phyloP scores from a whole-genome alignment of 441 rosid genomes.

The Arabidopsis lyrata region DNA sequence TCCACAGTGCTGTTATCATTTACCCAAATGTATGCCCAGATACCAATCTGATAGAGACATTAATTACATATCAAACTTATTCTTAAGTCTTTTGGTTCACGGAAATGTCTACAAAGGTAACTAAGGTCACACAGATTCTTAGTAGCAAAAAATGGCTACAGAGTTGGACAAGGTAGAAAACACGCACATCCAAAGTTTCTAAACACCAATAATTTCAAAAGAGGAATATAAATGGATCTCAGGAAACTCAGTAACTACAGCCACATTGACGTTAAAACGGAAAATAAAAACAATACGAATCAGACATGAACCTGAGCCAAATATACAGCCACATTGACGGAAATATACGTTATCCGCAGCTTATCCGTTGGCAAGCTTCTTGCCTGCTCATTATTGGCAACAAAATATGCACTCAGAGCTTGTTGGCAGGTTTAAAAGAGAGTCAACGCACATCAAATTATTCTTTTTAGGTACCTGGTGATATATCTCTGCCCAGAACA shows the following conservation, averaged over 20 bases:
- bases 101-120: background rate
- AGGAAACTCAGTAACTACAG: background rate
- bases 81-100: slow-evolving; percentile 7
- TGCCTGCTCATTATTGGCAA: slow-evolving; percentile 52
- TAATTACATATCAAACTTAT: slow-evolving; percentile 36
- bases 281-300: background rate
- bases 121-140: slow-evolving; percentile 17
- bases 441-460: background rate
- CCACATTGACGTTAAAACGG: no score
- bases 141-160: slow-evolving; percentile 6
- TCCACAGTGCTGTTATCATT: slow-evolving; percentile 62
- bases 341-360: slow-evolving; percentile 56
- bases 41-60: slow-evolving; percentile 56
- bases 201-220: background rate
- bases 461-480: slow-evolving; percentile 62
- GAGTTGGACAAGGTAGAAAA: background rate
- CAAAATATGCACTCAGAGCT: slow-evolving; percentile 30
- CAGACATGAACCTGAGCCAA: slow-evolving; percentile 59
- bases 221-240: background rate
- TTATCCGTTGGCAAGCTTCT: slow-evolving; percentile 71
- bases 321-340: slow-evolving; percentile 61
- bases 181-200: slow-evolving; percentile 10
- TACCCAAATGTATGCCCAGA: slow-evolving; percentile 62
- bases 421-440: slow-evolving; percentile 1
- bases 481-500: slow-evolving; percentile 99